These are phyloP conservation scores for Claviceps purpurea DNA, from an alignment of 2,329 filamentous ascomycete genomes.

Conservation along the genomic window DNA sequence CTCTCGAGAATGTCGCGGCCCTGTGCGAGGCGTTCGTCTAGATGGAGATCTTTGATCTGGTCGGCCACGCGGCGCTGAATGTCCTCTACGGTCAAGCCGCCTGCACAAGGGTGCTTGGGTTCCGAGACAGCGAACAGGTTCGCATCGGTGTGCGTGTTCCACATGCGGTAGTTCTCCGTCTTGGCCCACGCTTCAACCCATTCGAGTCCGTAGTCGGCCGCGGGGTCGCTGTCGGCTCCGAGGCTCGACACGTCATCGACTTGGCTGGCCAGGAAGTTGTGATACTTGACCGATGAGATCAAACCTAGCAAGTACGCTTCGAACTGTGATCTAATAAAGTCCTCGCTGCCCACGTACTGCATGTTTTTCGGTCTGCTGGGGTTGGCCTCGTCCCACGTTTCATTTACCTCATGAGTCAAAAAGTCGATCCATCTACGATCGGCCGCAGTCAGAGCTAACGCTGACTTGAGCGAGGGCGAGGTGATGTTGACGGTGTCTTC, in stretches of 20 bases:
- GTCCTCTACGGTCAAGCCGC: constrained; percentile 85
- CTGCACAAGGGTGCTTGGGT: constrained; percentile 84
- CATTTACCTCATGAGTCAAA: constrained; percentile 80
- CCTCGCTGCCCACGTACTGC: constrained; percentile 89
- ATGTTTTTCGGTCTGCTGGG: constrained; percentile 84
- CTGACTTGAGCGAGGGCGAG: constrained; percentile 61
- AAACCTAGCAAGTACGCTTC: constrained; percentile 90
- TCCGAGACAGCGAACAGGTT: constrained; percentile 92
- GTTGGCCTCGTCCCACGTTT: constrained; percentile 92
- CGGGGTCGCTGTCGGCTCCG: constrained; percentile 70
- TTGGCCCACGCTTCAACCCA: constrained; percentile 80
- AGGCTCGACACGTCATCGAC: constrained; percentile 55
- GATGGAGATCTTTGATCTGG: constrained; percentile 84
- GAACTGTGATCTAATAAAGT: constrained; percentile 93
- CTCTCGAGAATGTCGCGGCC: constrained; percentile 78
- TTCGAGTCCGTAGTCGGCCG: constrained; percentile 67
- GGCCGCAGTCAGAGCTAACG: constrained; percentile 66
- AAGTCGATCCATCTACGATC: constrained; percentile 96
- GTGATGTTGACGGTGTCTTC: constrained; percentile 76
- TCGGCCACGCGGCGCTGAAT: constrained; percentile 80
- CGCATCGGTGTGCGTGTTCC: constrained; percentile 65
- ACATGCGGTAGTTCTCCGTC: constrained; percentile 87
- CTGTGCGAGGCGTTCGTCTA: constrained; percentile 79
- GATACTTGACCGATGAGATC: constrained; percentile 81
- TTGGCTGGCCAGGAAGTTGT: constrained; percentile 54